Base-by-base conservation (phyloP, 345 rosid genomes). In the Cardamine occulta region DNA sequence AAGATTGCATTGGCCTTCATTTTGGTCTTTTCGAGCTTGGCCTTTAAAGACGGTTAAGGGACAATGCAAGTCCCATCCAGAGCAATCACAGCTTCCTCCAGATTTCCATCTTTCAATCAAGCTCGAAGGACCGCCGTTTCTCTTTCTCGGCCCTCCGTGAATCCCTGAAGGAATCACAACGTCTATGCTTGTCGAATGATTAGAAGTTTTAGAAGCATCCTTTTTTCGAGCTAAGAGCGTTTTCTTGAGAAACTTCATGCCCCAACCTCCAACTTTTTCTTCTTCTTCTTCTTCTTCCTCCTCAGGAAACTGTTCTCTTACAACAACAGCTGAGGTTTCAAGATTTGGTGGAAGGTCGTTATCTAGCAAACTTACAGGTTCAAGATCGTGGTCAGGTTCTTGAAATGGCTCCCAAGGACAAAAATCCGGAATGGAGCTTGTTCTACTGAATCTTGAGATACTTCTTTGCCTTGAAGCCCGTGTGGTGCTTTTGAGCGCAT, bases 41-140 rank as follows among this genome's bases (percentile, higher is more conserved):
- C 86, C 79, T 60, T 80, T 77, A 60, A 90, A 85, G 57, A 90
- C 35, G 0, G 86, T 85, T 48, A 95, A 72, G 0, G 94, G 87
- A 68, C 99, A 95, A 21, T 97, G 97, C 32, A 95, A 71, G 75
- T 95, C 99, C 99, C 99, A 95, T 54, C 99, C 99, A 74, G 97
- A 94, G 47, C 99, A 95, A 64, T 95, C 98, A 61, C 99, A 95
- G 78, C 68, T 76, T 58, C 98, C 98, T 55, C 94, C 96, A 10
- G 96, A 88, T 78, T 73, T 87, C 99, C 98, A 95, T 82, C 99
- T 88, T 55, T 88, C 85, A 45, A 87, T 66, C 78, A 95, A 88
- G 68, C 89, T 82, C 15, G 93, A 87, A 39, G 99, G 94, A 28
- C 96, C 96, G 42, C 85, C 83, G 7, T 78, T 82, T 79, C 82